Percentiles rank a stretch among this genome's conserved stretches.
Evolutionary conservation across 2,329 filamentous ascomycete genomes (phyloP).

Genomic region (Coniochaeta sp.): DNA sequence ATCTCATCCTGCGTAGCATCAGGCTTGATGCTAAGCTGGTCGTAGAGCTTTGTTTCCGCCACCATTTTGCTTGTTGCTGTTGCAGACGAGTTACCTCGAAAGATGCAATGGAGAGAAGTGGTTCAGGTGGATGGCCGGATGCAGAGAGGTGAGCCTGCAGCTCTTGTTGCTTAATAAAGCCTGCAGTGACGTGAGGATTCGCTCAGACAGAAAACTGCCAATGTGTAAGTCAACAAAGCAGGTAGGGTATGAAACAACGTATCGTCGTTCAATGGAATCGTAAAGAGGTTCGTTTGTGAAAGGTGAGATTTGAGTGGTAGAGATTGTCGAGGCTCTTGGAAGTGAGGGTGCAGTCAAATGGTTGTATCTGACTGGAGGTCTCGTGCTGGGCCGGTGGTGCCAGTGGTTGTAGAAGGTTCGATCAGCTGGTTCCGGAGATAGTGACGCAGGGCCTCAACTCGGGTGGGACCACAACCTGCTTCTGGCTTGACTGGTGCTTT

Average conservation of each 20-base stretch:
- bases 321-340: neutral
- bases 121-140: neutral
- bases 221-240: neutral
- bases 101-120: slow-evolving; percentile 3
- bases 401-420: slow-evolving; percentile 4
- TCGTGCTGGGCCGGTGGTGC: neutral
- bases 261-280: neutral
- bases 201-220: neutral
- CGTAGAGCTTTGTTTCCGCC: slow-evolving; percentile 92
- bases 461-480: neutral
- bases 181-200: too few relatives aligned
- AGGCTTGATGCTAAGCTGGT: slow-evolving; percentile 72
- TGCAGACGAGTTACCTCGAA: slow-evolving; percentile 5
- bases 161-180: neutral
- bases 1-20: slow-evolving; percentile 86
- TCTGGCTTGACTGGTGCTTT: neutral
- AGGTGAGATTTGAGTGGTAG: neutral
- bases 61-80: slow-evolving; percentile 59
- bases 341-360: slow-evolving; percentile 1
- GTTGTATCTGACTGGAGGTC: neutral
- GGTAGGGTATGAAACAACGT: neutral
- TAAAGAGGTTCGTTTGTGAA: neutral
- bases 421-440: slow-evolving; percentile 3
- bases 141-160: neutral
- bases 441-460: neutral